Percentiles rank a stretch among this genome's conserved stretches.
These are phyloP conservation scores for Chalaropsis thielavioides DNA, from an alignment of 2,329 filamentous ascomycete genomes.

Conservation along the genomic window DNA sequence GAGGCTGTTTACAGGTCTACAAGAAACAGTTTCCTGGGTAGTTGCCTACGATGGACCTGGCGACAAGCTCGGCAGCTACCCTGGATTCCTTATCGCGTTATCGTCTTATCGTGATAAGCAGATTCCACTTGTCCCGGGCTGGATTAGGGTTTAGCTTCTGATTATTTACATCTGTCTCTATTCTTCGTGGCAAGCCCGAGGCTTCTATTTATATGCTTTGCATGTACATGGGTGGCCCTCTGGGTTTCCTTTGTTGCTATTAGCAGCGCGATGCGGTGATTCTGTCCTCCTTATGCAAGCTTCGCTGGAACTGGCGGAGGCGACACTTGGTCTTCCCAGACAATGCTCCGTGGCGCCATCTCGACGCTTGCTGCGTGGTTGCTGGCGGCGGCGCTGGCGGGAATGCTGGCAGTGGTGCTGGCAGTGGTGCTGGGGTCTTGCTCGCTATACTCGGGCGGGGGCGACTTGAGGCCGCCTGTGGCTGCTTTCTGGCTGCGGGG, in stretches of 20 bases:
- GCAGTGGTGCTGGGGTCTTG: neutral
- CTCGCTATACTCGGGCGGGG: conserved; percentile 12
- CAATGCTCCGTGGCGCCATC: neutral
- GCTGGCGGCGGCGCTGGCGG: too few species aligned
- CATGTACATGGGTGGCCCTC: neutral
- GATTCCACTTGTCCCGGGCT: neutral
- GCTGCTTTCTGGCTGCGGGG: neutral
- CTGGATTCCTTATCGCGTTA: neutral
- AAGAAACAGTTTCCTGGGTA: neutral
- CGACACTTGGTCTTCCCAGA: neutral
- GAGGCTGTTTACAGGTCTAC: neutral
- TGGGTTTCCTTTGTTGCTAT: neutral
- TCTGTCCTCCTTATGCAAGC: neutral
- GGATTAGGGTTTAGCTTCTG: neutral
- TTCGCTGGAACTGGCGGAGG: neutral
- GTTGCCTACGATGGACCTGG: neutral
- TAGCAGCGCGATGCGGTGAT: neutral
- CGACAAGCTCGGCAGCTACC: neutral
- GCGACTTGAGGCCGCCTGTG: neutral
- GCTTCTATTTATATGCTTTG: neutral
- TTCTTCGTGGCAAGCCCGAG: neutral
- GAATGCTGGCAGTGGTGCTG: neutral
- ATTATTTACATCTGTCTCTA: neutral
- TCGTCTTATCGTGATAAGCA: neutral
- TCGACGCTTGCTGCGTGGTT: neutral